Evolutionary conservation across 768 basidiomycete genomes (phyloP), one percentile per base, ranked within the genome.

Genomic region (Guyanaporus albipodus): DNA sequence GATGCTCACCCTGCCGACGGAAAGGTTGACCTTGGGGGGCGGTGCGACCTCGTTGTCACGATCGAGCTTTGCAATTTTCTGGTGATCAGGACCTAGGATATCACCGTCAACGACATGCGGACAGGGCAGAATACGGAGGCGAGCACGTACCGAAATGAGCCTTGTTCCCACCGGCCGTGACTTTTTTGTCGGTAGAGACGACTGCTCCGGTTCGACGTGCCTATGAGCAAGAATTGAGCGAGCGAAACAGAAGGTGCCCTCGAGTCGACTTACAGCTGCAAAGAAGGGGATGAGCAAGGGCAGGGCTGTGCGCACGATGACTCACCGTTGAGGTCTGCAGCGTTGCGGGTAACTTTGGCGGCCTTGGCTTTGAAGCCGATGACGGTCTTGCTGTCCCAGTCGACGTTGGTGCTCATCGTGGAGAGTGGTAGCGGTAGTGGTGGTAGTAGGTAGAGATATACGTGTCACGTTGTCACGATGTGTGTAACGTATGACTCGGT

Each of bases 21-120:
- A 74, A 8, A 82, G 74, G 2, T 75, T 64, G 54, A 97, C 71
- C 70, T 91, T 95, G 43, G 86, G 56, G 38, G 94, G 94, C 7
- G 93, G 92, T 8, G 92, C 91, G 19, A 95, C 92, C 61, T 95
- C 93, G 66, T 97, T 94, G 58, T 96, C 91, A 35, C 90, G 82
- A 67, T 94, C 93, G 34, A 97, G 83, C 62, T 94, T 94, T 21
- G 88, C 92, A 63, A 94, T 93, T 46, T 81, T 82, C 63, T 92
- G 90, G 71, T 95, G 91, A 70, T 97, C 93, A 53, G 90, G 88
- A 28, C 88, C 91, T 93, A 11, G 11, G 4, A 17, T 9, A n/a
- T 18, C 15, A 6, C 10, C 6, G 28, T 53, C 18, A 53, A 21
- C 2, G 31, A 39, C n/a, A n/a, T 19, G 11, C 6, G 1, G 40